A percentile compares a stretch with the other conserved stretches of the same genome.
Evolutionary conservation across 441 rosid genomes (phyloP).

Genomic region (Populus hybrid): DNA sequence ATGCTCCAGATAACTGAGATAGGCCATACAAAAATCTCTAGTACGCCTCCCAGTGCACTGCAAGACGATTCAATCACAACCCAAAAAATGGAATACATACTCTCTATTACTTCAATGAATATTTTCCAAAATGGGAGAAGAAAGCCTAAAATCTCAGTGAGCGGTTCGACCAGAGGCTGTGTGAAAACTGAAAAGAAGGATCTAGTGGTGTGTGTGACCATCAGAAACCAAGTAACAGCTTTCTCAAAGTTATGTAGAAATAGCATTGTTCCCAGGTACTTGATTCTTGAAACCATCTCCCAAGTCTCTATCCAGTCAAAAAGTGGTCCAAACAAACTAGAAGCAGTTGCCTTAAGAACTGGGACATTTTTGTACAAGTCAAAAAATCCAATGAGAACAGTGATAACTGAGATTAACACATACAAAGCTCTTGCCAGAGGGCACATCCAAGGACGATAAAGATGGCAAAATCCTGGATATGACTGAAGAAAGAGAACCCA

Average conservation of each 20-base stretch:
- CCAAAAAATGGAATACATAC: slow-evolving; percentile 48
- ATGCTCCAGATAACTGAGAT: slow-evolving; percentile 50
- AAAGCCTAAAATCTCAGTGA: slow-evolving; percentile 37
- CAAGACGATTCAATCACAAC: slow-evolving; percentile 44
- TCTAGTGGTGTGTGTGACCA: slow-evolving; percentile 42
- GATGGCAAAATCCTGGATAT: slow-evolving; percentile 85
- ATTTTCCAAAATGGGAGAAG: slow-evolving; percentile 67
- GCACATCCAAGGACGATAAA: slow-evolving; percentile 99
- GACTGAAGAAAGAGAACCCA: slow-evolving; percentile 98
- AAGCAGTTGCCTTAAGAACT: slow-evolving; percentile 87
- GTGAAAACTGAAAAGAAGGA: slow-evolving; percentile 60
- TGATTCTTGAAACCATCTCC: slow-evolving; percentile 95
- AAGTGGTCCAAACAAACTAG: slow-evolving; percentile 88
- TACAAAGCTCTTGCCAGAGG: slow-evolving; percentile 83
- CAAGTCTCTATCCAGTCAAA: slow-evolving; percentile 93
- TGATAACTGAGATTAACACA: slow-evolving; percentile 65
- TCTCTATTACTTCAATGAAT: slow-evolving; percentile 40
- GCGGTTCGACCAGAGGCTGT: slow-evolving; percentile 55
- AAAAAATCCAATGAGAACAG: slow-evolving; percentile 88
- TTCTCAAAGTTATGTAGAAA: slow-evolving; percentile 91
- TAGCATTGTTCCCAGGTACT: slow-evolving; percentile 95
- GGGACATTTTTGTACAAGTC: slow-evolving; percentile 97
- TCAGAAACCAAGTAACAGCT: slow-evolving; percentile 65
- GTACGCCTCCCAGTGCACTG: slow-evolving; percentile 42
- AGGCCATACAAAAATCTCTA: slow-evolving; percentile 56